Base-by-base conservation (phyloP, 441 rosid species). In the Lagerstroemia fauriei region DNA sequence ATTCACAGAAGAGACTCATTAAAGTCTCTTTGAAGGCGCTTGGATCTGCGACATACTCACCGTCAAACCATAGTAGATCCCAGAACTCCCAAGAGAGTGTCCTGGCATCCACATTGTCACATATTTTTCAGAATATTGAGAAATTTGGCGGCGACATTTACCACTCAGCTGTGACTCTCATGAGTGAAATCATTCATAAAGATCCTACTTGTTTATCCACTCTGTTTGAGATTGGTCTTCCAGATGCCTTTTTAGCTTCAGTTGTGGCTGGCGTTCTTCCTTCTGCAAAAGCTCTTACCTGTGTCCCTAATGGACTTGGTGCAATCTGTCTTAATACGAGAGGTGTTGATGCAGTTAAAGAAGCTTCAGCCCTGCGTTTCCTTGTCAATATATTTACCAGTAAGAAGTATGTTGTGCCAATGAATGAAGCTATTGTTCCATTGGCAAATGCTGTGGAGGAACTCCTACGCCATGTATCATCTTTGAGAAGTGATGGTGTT, bases 131-230 rank as follows among this genome's bases (percentile, higher is more conserved):
- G 80, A 91, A 93, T 85, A 92, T 94, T n/a, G 92, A 89, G 86
- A 97, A 92, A 85, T 94, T 97, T 91, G 98, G 98, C 72, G 97
- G 99, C 75, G 99, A 95, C 76, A 93, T 97, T 69, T 97, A 93
- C 84, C 88, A 91, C 89, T 94, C 99, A 38, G 98, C 98, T 83
- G 99, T 97, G 85, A 95, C 98, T 73, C 96, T 97, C 46, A 97
- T 97, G 99, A 95, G 98, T 88, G 98, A 97, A 84, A 92, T 95
- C 78, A 94, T 97, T 84, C 99, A 97, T 91, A 97, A 95, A 86
- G 98, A 97, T 83, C 99, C 99, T 72, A 95, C 98, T 63, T 94
- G 96, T 85, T 94, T 94, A 82, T 82, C 95, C 41, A 86, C 87
- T 34, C 88, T 97, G 84, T 92, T 92, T 85, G 99, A 97, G 85